Base-by-base conservation (phyloP, 2,329 filamentous ascomycete genomes). In the Alternaria dauci region DNA sequence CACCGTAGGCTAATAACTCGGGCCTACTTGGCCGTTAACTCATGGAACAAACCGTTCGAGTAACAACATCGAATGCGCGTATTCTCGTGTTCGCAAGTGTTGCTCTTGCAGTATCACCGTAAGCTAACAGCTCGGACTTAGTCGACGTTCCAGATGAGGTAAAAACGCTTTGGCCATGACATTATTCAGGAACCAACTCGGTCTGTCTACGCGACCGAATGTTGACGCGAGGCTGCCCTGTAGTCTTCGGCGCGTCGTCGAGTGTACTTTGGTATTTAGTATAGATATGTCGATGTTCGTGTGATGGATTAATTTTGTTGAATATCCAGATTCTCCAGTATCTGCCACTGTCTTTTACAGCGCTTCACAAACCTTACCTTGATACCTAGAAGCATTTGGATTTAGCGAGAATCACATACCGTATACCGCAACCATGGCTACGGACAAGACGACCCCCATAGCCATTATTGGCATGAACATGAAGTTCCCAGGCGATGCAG, bases 401-500 rank as follows among this genome's bases (percentile, higher is more conserved):
- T 11, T 18, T n/a, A 12, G 26, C 43, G 11, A 18, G n/a, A 14
- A 2, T n/a, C 2, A 30, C 28, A 58, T 25, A 44, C 2, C 8
- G 23, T 25, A 39, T 20, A 56, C 23, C 39, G 39, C 46, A 26
- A 38, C 23, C 47, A 46, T 52, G 47, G 23, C 47, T 54, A 55
- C 41, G 8, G 46, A 56, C 9, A 52, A 52, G 20, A 58, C 39
- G 20, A 51, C 39, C 1, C 59, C 59, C 20, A 58, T 62, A 34
- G 59, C 59, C 50, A 57, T 62, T 12, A 62, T 62, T 39, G 59
- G 59, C 39, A 59, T 62, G 59, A 48, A 47, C 44, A 43, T 59
- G 50, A 55, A 59, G 39, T 59, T 59, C 34, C 59, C 59, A 52
- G 56, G 61, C 18, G 62, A 61, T 28, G 64, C 62, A 11, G 57